Evolutionary conservation across 768 basidiomycete species (phyloP), one percentile per base, ranked within the genome.

Genomic region (Mycena vulgaris): DNA sequence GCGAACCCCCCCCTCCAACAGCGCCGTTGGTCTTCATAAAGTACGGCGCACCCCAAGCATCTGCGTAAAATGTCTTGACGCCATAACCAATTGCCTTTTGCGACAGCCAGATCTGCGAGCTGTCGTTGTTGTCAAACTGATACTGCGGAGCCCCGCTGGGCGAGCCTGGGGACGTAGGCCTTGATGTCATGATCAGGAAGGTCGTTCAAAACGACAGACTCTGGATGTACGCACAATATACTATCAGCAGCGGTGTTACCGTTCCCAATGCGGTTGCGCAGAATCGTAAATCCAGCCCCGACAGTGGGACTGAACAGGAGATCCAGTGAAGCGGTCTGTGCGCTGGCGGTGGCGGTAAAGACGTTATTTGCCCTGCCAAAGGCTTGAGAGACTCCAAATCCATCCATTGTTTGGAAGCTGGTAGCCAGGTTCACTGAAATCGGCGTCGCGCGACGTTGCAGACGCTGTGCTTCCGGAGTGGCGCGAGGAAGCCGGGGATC

Each of bases 21-120:
- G 57, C 62, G n/a, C 31, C 48, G 53, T 69, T 69, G 11, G 68
- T 69, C 42, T 69, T 69, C 68, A 69, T 69, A 53, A 69, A 69
- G 37, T 48, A 64, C 39, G 68, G 68, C 23, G 68, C 68, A 5
- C 68, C 68, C 68, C 68, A 69, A 4, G 68, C 68, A 27, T 69
- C 68, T 5, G 68, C 68, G 37, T 69, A 69, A 28, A 69, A 47
- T 10, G 25, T 52, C 40, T 63, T 63, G 17, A 69, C 68, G 31
- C 61, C 63, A 25, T 69, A 69, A 6, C 39, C 55, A 5, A 56
- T 53, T 28, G 68, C 68, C 52, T 69, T 69, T 37, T 69, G 62
- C 25, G 68, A 55, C 53, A 69, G 37, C 68, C 68, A 69, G 28
- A 69, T 28, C 33, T 69, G 68, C 28, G 62, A 48, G 14, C 48